Conservation (phyloP, 495 filamentous ascomycete species). For the Xylaria intraflava region DNA sequence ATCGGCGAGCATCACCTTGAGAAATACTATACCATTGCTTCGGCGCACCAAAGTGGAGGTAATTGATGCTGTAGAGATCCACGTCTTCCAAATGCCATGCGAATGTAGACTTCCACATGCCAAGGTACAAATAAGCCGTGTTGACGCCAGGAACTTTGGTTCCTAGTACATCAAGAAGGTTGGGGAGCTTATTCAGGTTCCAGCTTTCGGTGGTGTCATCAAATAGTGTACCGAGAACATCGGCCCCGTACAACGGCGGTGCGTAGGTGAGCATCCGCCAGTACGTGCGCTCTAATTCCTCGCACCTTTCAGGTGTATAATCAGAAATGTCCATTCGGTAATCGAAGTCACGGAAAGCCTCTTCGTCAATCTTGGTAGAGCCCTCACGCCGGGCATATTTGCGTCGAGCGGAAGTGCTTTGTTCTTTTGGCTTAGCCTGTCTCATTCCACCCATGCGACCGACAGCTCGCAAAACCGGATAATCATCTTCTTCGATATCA, state of each 20-base stretch:
- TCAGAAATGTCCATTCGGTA: slow-evolving; percentile 80
- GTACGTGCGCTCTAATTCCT: slow-evolving; percentile 87
- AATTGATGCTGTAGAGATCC: slow-evolving; percentile 99
- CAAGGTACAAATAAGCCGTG: slow-evolving; percentile 95
- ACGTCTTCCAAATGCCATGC: slow-evolving; percentile 99
- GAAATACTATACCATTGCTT: slow-evolving; percentile 99
- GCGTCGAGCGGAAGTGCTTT: slow-evolving; percentile 57
- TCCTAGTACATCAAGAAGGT: slow-evolving; percentile 87
- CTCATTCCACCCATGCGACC: slow-evolving; percentile 36
- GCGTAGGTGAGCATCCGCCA: slow-evolving; percentile 96
- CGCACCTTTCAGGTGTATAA: slow-evolving; percentile 82
- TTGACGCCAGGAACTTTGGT: slow-evolving; percentile 96
- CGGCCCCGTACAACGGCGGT: slow-evolving; percentile 89
- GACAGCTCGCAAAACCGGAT: slow-evolving; percentile 29
- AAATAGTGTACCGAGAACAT: slow-evolving; percentile 95
- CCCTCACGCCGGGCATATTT: slow-evolving; percentile 74
- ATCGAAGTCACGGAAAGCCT: slow-evolving; percentile 79
- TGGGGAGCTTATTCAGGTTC: slow-evolving; percentile 92
- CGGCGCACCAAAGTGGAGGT: slow-evolving; percentile 95
- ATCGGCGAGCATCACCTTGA: slow-evolving; percentile 86
- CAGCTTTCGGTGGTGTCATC: slow-evolving; percentile 76
- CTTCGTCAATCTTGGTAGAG: slow-evolving; percentile 70
- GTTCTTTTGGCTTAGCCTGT: slow-evolving; percentile 43
- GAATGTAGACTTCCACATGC: slow-evolving; percentile 99
- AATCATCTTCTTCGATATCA: slow-evolving; percentile 40